Conservation (phyloP, 2,329 filamentous ascomycete genomes). For the Claviceps fusiformis region DNA sequence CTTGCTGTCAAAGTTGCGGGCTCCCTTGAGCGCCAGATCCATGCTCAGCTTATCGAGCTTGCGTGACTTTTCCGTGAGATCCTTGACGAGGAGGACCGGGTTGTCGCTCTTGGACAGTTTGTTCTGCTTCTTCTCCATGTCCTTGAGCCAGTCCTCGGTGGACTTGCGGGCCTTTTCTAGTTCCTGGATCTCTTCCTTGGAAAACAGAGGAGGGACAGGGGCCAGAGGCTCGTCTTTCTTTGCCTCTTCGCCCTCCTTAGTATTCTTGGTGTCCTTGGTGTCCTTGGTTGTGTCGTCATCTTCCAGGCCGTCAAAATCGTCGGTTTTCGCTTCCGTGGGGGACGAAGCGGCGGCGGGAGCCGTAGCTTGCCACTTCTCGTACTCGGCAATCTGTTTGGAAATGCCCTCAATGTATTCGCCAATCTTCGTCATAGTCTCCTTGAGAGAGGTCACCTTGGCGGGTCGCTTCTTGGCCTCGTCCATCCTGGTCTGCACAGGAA, state of each 20-base stretch:
- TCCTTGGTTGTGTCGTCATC: conserved; percentile 39
- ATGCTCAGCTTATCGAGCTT: conserved; percentile 58
- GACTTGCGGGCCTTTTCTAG: conserved; percentile 50
- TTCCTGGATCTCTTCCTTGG: conserved; percentile 53
- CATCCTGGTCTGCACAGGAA: conserved; percentile 62
- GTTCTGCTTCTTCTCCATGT: conserved; percentile 57
- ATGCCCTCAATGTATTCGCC: conserved; percentile 57
- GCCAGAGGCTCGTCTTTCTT: conserved; percentile 29
- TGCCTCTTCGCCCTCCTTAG: conserved; percentile 26
- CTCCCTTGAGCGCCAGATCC: conserved; percentile 57
- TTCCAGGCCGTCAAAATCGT: conserved; percentile 62
- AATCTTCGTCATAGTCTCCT: conserved; percentile 58
- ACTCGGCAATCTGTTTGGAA: conserved; percentile 54
- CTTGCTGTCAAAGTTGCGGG: conserved; percentile 32
- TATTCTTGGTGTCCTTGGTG: conserved; percentile 20
- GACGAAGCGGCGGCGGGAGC: conserved; percentile 31
- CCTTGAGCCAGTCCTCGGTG: conserved; percentile 59
- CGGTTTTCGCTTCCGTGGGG: conserved; percentile 33
- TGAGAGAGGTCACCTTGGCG: conserved; percentile 50
- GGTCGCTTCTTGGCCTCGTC: conserved; percentile 62
- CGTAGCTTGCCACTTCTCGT: conserved; percentile 47
- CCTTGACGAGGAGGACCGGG: conserved; percentile 58
- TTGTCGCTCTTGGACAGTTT: conserved; percentile 58
- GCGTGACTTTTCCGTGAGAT: conserved; percentile 54
- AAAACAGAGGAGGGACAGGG: conserved; percentile 55